Percentiles rank a stretch among this genome's conserved stretches.
phyloP scores from a whole-genome alignment of 139 green algal species.

The Ostreobium quekettii region DNA sequence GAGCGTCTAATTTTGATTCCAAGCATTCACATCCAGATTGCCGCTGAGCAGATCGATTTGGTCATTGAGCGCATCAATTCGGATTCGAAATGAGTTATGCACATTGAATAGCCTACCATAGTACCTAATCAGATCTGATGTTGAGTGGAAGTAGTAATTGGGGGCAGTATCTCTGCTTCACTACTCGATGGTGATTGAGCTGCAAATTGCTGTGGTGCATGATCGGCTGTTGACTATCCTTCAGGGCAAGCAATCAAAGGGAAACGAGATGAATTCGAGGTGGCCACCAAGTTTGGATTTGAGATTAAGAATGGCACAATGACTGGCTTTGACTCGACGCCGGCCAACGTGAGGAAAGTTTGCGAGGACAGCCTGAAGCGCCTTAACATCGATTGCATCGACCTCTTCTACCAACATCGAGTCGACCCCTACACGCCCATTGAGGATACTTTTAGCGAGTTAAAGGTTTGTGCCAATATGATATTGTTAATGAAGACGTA shows the following conservation, averaged over 20 bases:
- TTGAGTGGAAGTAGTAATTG: no score
- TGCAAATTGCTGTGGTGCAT: no score
- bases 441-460: slow-evolving; percentile 45
- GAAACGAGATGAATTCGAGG: slow-evolving; percentile 20
- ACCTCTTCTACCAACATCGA: slow-evolving; percentile 47
- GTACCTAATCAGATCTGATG: no score
- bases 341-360: slow-evolving; percentile 22
- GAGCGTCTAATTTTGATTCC: no score
- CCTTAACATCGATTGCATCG: slow-evolving; percentile 39
- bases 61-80: no score
- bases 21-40: no score
- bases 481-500: slow-evolving; percentile 29
- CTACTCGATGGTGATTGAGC: no score
- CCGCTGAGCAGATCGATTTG: no score
- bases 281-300: slow-evolving; percentile 47
- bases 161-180: no score
- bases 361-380: slow-evolving; percentile 38
- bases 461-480: slow-evolving; percentile 31
- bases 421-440: slow-evolving; percentile 49
- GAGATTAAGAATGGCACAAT: slow-evolving; percentile 17
- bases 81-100: no score
- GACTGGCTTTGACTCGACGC: slow-evolving; percentile 21
- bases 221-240: no score
- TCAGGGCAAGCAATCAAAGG: slow-evolving; percentile 34
- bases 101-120: no score